Percentiles rank a stretch among this genome's conserved stretches.
These are phyloP conservation scores for Pistacia atlantica DNA, from an alignment of 345 rosid species.

Conservation along the genomic window DNA sequence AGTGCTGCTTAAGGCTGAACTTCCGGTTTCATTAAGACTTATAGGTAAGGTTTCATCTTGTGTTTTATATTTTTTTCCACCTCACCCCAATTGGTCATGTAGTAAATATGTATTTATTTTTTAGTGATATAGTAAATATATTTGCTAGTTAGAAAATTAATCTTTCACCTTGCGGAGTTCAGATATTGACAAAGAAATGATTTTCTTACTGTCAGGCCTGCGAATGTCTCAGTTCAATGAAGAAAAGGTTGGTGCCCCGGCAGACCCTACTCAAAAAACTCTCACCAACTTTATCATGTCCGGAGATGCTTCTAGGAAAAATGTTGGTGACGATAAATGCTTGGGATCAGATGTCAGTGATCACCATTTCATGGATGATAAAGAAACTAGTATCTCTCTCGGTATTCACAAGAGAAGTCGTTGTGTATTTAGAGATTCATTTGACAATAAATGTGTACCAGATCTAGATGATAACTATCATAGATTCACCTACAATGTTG, in stretches of 20 bases:
- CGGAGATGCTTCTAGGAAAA: slow-evolving; percentile 43
- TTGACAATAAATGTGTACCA: slow-evolving; percentile 20
- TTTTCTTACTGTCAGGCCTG: slow-evolving; percentile 50
- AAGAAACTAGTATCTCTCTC: slow-evolving; percentile 31
- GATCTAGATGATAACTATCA: slow-evolving; percentile 30
- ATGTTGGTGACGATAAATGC: slow-evolving; percentile 34
- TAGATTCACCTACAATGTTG: slow-evolving; percentile 20
- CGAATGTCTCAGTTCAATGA: slow-evolving; percentile 82
- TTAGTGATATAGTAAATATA: too few relatives aligned
- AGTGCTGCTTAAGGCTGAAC: slow-evolving; percentile 83
- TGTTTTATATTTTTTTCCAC: background rate
- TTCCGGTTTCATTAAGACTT: slow-evolving; percentile 84
- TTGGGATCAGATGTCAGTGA: slow-evolving; percentile 38
- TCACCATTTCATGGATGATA: slow-evolving; percentile 29
- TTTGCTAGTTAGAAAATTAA: slow-evolving; percentile 6
- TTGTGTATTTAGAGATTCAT: slow-evolving; percentile 38
- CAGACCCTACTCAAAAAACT: slow-evolving; percentile 69
- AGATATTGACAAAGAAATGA: slow-evolving; percentile 19
- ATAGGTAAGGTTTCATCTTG: slow-evolving; percentile 51
- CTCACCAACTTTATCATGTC: slow-evolving; percentile 54
- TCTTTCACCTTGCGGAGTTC: slow-evolving; percentile 1
- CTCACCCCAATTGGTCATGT: background rate
- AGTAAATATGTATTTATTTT: background rate
- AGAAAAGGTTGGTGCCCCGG: slow-evolving; percentile 41
- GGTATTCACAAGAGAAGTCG: slow-evolving; percentile 34